These are phyloP conservation scores for Oxytropis ochrocephala DNA, from an alignment of 306 rosid genomes.

Conservation along the genomic window DNA sequence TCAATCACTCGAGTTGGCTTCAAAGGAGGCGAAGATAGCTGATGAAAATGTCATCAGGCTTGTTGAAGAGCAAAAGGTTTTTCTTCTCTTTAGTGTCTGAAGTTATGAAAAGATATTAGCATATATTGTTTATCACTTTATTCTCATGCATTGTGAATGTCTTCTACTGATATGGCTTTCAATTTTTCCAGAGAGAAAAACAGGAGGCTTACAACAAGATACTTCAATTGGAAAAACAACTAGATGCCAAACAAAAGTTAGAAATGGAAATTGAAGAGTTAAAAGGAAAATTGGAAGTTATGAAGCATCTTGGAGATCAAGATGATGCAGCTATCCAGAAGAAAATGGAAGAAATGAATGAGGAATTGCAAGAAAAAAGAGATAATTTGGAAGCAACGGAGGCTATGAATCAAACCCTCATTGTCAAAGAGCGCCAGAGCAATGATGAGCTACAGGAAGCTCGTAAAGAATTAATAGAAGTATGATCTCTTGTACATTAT, in stretches of 20 bases:
- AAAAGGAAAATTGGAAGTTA: conserved; percentile 85
- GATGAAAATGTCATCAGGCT: conserved; percentile 75
- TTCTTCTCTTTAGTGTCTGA: conserved; percentile 2
- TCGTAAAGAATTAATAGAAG: conserved; percentile 63
- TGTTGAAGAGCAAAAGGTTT: conserved; percentile 88
- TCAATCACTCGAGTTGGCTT: conserved; percentile 73
- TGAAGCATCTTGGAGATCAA: conserved; percentile 89
- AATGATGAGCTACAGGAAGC: conserved; percentile 91
- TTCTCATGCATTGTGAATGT: conserved; percentile 1
- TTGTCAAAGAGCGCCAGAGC: conserved; percentile 80
- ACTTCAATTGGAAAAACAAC: conserved; percentile 72
- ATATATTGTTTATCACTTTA: background rate
- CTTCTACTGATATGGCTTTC: conserved; percentile 15
- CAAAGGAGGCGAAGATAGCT: conserved; percentile 74
- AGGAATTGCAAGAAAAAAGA: conserved; percentile 46
- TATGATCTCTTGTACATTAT: conserved; percentile 21
- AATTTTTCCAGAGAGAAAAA: conserved; percentile 67
- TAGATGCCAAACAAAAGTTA: conserved; percentile 86
- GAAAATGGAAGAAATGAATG: conserved; percentile 75
- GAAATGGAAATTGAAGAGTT: conserved; percentile 93
- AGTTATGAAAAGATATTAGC: conserved; percentile 1
- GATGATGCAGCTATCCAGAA: conserved; percentile 77
- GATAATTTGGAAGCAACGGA: conserved; percentile 52
- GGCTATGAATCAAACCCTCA: conserved; percentile 45
- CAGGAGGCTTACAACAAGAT: conserved; percentile 77